Conservation (phyloP, 106 monocot genomes). For the Triglochin maritima region DNA sequence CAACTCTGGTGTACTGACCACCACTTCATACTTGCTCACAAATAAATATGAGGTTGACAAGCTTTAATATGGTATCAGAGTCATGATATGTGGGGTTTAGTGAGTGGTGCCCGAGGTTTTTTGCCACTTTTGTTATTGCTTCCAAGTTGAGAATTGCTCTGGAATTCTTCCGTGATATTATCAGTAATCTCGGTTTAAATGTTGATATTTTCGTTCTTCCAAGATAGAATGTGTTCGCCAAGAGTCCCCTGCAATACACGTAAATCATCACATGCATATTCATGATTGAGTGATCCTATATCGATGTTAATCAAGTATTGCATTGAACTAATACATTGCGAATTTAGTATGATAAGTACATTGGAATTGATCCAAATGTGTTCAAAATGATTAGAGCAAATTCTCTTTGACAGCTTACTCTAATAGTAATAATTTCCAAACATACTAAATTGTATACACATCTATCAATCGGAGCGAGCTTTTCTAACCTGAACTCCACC, state of each 20-base stretch:
- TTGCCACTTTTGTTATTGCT: slow-evolving; percentile 23
- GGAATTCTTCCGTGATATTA: slow-evolving; percentile 36
- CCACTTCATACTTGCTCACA: slow-evolving; percentile 32
- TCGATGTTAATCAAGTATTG: no score
- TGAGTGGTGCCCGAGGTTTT: slow-evolving; percentile 28
- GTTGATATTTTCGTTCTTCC: not conserved
- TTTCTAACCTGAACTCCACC: slow-evolving; percentile 18
- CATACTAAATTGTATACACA: no score
- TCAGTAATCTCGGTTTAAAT: slow-evolving; percentile 38
- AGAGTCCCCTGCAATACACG: not conserved
- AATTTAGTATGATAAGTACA: no score
- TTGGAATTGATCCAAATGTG: no score
- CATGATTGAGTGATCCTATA: slow-evolving; percentile 20
- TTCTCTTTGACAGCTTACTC: no score
- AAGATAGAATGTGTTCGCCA: not conserved
- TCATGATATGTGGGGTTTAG: no score
- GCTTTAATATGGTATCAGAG: no score
- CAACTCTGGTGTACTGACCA: slow-evolving; percentile 16
- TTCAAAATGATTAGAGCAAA: no score
- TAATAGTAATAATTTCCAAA: no score
- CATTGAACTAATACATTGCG: no score
- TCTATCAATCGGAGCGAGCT: no score
- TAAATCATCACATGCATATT: slow-evolving; percentile 18
- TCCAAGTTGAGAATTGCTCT: slow-evolving; percentile 31
- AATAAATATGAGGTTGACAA: not conserved